Conservation (phyloP, 1,284 basidiomycete species). For the Chondrostereum purpureum region DNA sequence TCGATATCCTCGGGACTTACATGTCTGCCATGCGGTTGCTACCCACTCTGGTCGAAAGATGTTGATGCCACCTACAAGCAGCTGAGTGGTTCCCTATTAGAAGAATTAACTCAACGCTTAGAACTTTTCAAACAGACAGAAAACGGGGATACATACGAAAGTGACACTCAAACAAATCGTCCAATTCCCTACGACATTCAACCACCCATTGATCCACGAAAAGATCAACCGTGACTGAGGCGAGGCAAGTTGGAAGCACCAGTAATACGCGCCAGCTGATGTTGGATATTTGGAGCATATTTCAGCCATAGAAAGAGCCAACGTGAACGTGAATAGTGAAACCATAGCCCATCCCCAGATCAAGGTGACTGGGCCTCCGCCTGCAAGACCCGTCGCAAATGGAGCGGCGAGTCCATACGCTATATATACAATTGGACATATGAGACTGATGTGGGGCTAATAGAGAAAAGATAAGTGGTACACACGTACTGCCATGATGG, state of each 20-base stretch:
- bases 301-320: slow-evolving; percentile 48
- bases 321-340: slow-evolving; percentile 34
- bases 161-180: slow-evolving; percentile 45
- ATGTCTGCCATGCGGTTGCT: slow-evolving; percentile 44
- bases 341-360: slow-evolving; percentile 50
- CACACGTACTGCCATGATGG: slow-evolving; percentile 50
- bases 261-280: slow-evolving; percentile 53
- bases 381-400: slow-evolving; percentile 45
- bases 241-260: slow-evolving; percentile 45
- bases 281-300: slow-evolving; percentile 53
- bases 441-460: too few species aligned
- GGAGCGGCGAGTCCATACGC: slow-evolving; percentile 48
- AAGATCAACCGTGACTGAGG: slow-evolving; percentile 33
- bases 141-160: slow-evolving; percentile 33
- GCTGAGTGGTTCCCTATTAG: slow-evolving; percentile 42
- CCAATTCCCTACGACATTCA: slow-evolving; percentile 51
- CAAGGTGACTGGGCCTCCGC: slow-evolving; percentile 46
- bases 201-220: slow-evolving; percentile 55
- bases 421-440: slow-evolving; percentile 17
- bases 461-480: too few species aligned
- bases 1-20: too few species aligned
- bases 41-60: slow-evolving; percentile 47
- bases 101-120: not conserved
- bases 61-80: slow-evolving; percentile 41
- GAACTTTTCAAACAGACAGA: not conserved